These are phyloP conservation scores for Penicillium rolfsii DNA, from an alignment of 2,329 filamentous ascomycete genomes.

Conservation along the genomic window DNA sequence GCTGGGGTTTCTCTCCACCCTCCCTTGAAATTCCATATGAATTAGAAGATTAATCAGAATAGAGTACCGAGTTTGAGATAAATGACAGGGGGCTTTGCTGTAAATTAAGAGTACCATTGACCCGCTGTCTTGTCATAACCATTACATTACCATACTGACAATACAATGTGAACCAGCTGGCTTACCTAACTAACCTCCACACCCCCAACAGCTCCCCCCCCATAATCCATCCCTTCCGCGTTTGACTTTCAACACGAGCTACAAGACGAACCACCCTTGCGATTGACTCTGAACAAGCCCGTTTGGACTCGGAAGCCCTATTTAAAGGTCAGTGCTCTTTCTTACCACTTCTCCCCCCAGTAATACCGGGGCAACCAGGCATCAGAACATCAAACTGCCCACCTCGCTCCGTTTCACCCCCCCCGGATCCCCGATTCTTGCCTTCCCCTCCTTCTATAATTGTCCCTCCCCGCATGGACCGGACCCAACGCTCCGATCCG, in stretches of 20 bases:
- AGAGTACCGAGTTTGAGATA: background rate
- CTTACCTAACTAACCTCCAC: conserved; percentile 6
- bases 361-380: too few relatives aligned
- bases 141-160: background rate
- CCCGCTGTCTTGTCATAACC: background rate
- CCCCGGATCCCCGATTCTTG: background rate
- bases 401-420: background rate
- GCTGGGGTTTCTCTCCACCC: background rate
- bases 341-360: too few relatives aligned
- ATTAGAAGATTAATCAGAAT: background rate
- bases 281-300: background rate
- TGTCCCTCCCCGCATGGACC: conserved; percentile 10
- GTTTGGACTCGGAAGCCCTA: conserved; percentile 5
- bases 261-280: background rate
- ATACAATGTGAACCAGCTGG: background rate
- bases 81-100: background rate
- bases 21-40: background rate
- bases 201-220: background rate
- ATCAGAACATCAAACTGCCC: background rate
- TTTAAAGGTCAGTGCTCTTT: conserved; percentile 13
- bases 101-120: background rate
- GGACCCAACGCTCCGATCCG: conserved; percentile 1
- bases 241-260: conserved; percentile 9
- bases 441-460: conserved; percentile 1
- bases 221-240: background rate